These are phyloP conservation scores for Capsicum pubescens DNA, from an alignment of 257 asterid genomes.

Conservation along the genomic window DNA sequence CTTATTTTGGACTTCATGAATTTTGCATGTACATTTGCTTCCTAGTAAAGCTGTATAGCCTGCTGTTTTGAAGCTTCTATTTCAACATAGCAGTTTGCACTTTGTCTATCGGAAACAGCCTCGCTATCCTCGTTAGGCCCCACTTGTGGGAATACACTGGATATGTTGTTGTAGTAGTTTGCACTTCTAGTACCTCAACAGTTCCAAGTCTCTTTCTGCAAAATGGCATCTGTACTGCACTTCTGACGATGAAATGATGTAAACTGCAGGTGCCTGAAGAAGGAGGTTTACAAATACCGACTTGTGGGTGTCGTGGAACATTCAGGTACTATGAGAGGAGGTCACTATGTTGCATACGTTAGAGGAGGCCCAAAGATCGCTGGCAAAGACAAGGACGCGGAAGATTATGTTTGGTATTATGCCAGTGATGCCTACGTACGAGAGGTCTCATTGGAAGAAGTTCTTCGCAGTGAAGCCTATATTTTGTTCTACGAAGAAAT, in stretches of 20 bases:
- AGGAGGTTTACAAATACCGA: conserved; percentile 45
- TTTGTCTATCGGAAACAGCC: neutral
- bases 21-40: neutral
- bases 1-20: neutral
- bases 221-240: neutral
- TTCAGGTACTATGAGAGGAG: conserved; percentile 83
- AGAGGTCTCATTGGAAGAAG: conserved; percentile 68
- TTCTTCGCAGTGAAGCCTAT: conserved; percentile 73
- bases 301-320: conserved; percentile 90
- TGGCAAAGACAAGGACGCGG: conserved; percentile 26
- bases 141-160: too few relatives aligned
- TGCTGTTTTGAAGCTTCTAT: neutral
- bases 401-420: conserved; percentile 63
- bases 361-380: conserved; percentile 52
- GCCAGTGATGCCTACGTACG: conserved; percentile 78
- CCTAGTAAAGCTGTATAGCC: neutral
- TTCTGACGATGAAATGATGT: conserved; percentile 22
- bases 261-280: conserved; percentile 51
- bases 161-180: too few relatives aligned
- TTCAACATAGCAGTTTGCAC: neutral
- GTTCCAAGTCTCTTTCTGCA: neutral
- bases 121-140: too few relatives aligned
- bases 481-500: conserved; percentile 76
- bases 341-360: conserved; percentile 83
- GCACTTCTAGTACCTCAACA: conserved; percentile 2